Conservation (phyloP, 352 stramenopile genomes). For the Globisporangium camurandrum region DNA sequence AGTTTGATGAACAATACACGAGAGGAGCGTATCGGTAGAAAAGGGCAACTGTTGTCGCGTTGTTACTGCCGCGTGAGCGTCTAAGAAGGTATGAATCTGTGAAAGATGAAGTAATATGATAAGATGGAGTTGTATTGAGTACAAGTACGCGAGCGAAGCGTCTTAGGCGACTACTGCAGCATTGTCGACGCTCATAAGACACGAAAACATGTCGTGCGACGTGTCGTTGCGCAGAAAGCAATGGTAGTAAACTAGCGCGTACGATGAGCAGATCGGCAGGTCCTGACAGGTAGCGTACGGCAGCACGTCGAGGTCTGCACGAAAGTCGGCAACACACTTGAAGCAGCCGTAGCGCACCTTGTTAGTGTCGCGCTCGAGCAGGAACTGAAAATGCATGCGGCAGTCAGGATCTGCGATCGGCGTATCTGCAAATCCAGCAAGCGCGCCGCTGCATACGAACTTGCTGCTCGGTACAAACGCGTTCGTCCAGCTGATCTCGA, state of each 20-base stretch:
- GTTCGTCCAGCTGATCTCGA: constrained; percentile 2
- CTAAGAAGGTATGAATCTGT: too few relatives aligned
- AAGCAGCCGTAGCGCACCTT: constrained; percentile 9
- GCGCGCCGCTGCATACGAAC: constrained; percentile 1
- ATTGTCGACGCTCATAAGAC: constrained; percentile 7
- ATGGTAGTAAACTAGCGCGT: constrained; percentile 5
- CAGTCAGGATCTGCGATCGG: constrained; percentile 1
- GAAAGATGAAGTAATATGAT: too few relatives aligned
- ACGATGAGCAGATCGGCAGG: constrained; percentile 3
- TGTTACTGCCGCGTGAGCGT: too few relatives aligned
- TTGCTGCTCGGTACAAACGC: not conserved
- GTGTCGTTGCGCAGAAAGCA: constrained; percentile 10
- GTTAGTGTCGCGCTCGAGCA: constrained; percentile 2
- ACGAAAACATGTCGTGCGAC: constrained; percentile 6
- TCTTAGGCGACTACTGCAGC: too few relatives aligned
- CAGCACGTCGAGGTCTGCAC: not conserved
- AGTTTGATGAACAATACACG: constrained; percentile 8
- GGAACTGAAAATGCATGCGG: constrained; percentile 5
- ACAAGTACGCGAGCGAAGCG: too few relatives aligned
- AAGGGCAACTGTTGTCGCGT: too few relatives aligned
- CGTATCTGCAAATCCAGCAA: constrained; percentile 1
- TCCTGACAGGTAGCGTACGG: constrained; percentile 5
- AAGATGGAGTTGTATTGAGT: too few relatives aligned
- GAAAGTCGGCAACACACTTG: constrained; percentile 2
- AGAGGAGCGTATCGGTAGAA: too few relatives aligned